phyloP scores from a whole-genome alignment of 352 stramenopile genomes.

The Phytophthora melonis region DNA sequence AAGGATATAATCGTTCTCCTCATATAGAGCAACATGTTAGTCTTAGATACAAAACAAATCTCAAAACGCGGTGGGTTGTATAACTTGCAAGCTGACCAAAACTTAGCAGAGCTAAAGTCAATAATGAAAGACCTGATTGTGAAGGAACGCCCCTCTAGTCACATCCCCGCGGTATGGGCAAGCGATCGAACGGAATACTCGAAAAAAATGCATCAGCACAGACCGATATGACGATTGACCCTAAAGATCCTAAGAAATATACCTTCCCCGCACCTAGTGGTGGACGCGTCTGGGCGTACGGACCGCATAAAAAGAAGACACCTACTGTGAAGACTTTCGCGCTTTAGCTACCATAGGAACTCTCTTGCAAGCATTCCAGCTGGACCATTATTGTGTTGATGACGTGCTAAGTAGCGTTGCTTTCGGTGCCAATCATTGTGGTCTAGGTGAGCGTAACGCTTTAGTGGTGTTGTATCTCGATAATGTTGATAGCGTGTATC shows the following conservation, averaged over 20 bases:
- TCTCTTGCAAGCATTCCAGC: conserved; percentile 1
- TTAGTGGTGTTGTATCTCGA: no score
- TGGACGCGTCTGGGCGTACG: neutral
- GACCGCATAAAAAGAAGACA: neutral
- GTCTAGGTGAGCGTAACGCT: no score
- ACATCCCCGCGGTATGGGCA: neutral
- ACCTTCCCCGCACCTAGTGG: no score
- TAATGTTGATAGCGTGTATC: no score
- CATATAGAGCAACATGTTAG: neutral
- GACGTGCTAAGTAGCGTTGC: neutral
- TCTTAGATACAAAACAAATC: neutral
- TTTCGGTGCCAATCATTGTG: neutral
- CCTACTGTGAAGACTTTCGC: neutral
- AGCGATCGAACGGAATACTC: no score
- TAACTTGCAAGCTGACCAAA: conserved; percentile 10
- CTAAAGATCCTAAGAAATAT: no score
- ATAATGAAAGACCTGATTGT: conserved; percentile 18
- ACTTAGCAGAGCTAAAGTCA: conserved; percentile 17
- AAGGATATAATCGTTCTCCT: conserved; percentile 6
- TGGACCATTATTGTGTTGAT: neutral
- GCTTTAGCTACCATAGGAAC: conserved; percentile 4
- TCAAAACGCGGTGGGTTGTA: conserved; percentile 3
- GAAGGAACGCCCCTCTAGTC: neutral
- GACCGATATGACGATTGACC: no score
- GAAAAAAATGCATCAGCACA: no score